Evolutionary conservation across 2,329 filamentous ascomycete genomes (phyloP).

Genomic region (Monosporascus sp.): DNA sequence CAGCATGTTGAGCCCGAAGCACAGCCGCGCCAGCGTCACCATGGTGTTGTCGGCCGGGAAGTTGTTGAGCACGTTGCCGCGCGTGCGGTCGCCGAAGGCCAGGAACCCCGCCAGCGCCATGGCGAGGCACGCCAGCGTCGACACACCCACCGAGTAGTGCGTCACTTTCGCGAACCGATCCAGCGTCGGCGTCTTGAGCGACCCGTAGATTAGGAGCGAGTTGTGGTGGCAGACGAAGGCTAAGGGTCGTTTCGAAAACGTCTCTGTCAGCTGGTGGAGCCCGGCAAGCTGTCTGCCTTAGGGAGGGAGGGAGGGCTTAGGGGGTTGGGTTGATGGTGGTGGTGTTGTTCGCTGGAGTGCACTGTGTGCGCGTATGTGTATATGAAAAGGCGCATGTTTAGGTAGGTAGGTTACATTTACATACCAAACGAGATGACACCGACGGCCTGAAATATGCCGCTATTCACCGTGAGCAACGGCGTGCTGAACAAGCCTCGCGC

Average conservation of each 20-base stretch:
- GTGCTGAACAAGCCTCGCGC: slow-evolving; percentile 66
- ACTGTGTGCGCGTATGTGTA: neutral
- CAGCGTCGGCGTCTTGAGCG: slow-evolving; percentile 86
- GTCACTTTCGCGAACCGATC: slow-evolving; percentile 92
- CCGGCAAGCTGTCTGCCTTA: too few relatives aligned
- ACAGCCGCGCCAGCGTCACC: slow-evolving; percentile 91
- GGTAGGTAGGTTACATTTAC: slow-evolving; percentile 16
- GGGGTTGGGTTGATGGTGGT: too few relatives aligned
- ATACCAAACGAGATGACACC: slow-evolving; percentile 96
- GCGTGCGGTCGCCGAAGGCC: slow-evolving; percentile 84
- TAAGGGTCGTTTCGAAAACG: slow-evolving; percentile 13
- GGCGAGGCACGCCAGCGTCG: slow-evolving; percentile 82
- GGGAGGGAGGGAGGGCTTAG: slow-evolving; percentile 32
- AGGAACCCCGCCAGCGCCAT: slow-evolving; percentile 89
- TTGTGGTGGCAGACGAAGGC: slow-evolving; percentile 82
- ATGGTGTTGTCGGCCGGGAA: slow-evolving; percentile 86
- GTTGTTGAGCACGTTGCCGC: slow-evolving; percentile 97
- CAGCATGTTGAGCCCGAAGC: slow-evolving; percentile 98
- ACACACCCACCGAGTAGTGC: slow-evolving; percentile 86
- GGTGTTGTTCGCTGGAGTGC: too few relatives aligned
- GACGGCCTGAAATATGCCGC: slow-evolving; percentile 89
- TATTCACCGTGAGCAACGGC: slow-evolving; percentile 71
- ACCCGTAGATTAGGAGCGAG: slow-evolving; percentile 94
- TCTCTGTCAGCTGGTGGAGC: too few relatives aligned
- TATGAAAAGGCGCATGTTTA: too few relatives aligned